A percentile compares a stretch with the other conserved stretches of the same genome.
phyloP scores from a whole-genome alignment of 2,329 filamentous ascomycete genomes.

The Neurospora sp. region DNA sequence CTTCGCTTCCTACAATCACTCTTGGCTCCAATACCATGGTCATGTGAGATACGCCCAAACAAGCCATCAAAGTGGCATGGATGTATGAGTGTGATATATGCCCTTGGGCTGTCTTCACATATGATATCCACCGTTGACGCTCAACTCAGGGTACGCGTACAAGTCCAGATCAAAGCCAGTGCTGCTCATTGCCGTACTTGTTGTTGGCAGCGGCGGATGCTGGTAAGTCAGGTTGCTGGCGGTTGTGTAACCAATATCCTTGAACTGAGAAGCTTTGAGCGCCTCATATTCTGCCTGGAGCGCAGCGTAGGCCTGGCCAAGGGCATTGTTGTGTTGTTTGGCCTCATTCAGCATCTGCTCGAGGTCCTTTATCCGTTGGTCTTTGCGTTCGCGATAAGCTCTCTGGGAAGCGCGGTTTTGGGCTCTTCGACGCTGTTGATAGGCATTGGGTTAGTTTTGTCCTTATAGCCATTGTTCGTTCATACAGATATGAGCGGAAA shows the following conservation, averaged over 20 bases:
- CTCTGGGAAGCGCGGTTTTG: slow-evolving; percentile 52
- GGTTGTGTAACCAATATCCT: slow-evolving; percentile 11
- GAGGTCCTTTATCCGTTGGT: slow-evolving; percentile 55
- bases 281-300: slow-evolving; percentile 36
- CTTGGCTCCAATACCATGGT: neutral
- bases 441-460: neutral
- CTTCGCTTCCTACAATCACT: neutral
- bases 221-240: slow-evolving; percentile 8
- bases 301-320: slow-evolving; percentile 42
- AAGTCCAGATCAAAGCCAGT: slow-evolving; percentile 22
- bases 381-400: slow-evolving; percentile 52
- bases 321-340: slow-evolving; percentile 43
- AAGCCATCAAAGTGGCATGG: neutral
- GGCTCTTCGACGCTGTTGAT: slow-evolving; percentile 41
- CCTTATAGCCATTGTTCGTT: slow-evolving; percentile 1
- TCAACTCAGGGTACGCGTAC: slow-evolving; percentile 23
- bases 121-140: slow-evolving; percentile 5
- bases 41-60: neutral
- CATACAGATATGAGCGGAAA: neutral
- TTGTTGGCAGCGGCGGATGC: slow-evolving; percentile 6
- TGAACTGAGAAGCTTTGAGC: slow-evolving; percentile 26
- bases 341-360: slow-evolving; percentile 45
- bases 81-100: neutral
- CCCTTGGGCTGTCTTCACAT: slow-evolving; percentile 3
- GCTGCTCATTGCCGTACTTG: slow-evolving; percentile 11